Conservation (phyloP, 2,329 filamentous ascomycete genomes). For the Tolypocladium endophyticum region DNA sequence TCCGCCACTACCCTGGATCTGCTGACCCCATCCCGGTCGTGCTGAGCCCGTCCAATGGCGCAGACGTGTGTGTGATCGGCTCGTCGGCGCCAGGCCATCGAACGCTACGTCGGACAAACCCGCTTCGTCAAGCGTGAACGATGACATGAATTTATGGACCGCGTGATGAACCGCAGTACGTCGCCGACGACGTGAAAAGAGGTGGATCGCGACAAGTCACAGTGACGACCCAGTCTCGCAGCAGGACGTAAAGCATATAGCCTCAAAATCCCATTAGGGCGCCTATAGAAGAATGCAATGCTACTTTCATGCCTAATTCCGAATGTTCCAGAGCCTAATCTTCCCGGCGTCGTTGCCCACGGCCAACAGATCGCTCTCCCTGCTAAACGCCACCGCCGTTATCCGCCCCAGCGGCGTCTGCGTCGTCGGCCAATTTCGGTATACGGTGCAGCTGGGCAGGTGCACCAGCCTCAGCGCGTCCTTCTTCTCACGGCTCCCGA, state of each 20-base stretch:
- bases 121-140: background rate
- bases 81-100: background rate
- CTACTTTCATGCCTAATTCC: constrained; percentile 34
- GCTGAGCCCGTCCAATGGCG: background rate
- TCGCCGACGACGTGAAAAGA: background rate
- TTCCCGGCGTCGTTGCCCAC: constrained; percentile 85
- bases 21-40: background rate
- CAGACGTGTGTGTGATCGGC: background rate
- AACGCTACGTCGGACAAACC: too few relatives aligned
- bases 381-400: constrained; percentile 60
- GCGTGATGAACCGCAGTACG: background rate
- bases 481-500: constrained; percentile 78
- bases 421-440: constrained; percentile 91
- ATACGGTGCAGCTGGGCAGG: constrained; percentile 84
- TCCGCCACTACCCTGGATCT: background rate
- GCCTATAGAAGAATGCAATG: background rate
- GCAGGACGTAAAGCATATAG: background rate
- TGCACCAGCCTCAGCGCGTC: constrained; percentile 83
- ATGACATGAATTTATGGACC: background rate
- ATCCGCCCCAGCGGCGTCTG: constrained; percentile 82
- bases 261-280: background rate
- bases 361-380: constrained; percentile 59
- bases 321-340: constrained; percentile 84
- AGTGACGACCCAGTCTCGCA: background rate
- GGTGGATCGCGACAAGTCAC: background rate